Percentiles rank a stretch among this genome's conserved stretches.
Conservation (phyloP, 208 protist species). For the Polymyxa betae region DNA sequence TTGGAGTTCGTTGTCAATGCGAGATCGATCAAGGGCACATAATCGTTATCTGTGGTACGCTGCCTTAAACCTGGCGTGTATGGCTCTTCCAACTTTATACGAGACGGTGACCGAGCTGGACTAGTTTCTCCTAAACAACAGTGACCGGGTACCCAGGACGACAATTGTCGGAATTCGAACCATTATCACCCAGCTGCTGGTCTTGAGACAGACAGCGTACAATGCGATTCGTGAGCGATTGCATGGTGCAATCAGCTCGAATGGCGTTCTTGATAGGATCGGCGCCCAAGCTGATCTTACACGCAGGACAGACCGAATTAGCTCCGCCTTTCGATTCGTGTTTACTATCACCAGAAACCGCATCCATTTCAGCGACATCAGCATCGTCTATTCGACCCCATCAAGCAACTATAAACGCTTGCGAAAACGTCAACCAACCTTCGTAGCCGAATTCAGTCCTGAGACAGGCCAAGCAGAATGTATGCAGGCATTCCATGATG, state of each 20-base stretch:
- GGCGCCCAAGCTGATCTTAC: not conserved
- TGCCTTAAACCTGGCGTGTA: too few species aligned
- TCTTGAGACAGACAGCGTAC: not conserved
- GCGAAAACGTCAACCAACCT: slow-evolving; percentile 1
- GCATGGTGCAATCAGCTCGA: slow-evolving; percentile 21
- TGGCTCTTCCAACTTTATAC: too few species aligned
- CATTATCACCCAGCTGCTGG: too few species aligned
- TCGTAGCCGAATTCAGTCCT: slow-evolving; percentile 18
- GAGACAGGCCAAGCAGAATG: slow-evolving; percentile 28
- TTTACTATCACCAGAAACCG: not conserved
- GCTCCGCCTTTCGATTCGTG: not conserved
- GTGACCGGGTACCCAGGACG: too few species aligned
- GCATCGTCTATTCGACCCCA: too few species aligned
- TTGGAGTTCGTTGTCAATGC: too few species aligned
- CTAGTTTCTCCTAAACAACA: too few species aligned
- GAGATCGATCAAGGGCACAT: too few species aligned
- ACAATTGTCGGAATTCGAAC: too few species aligned
- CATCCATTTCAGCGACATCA: not conserved
- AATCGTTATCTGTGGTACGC: too few species aligned
- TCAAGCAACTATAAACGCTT: too few species aligned
- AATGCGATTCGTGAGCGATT: not conserved
- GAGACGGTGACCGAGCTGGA: too few species aligned
- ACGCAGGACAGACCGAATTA: not conserved
- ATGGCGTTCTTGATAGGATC: slow-evolving; percentile 41
- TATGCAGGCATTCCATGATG: slow-evolving; percentile 50